phyloP scores from a whole-genome alignment of 495 filamentous ascomycete genomes.

The Penicillium waksmanii region DNA sequence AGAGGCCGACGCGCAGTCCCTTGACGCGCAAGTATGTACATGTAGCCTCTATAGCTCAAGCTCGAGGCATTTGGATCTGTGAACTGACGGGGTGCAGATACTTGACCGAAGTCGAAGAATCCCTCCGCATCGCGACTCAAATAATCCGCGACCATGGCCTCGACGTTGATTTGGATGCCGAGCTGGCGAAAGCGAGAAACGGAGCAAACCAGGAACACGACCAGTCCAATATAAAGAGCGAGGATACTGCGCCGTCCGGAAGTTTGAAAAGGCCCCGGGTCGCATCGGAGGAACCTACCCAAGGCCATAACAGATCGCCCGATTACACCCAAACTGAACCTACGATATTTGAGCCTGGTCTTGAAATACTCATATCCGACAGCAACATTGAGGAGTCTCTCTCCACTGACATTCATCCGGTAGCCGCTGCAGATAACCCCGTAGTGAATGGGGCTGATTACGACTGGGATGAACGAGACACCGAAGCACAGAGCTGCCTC shows the following conservation, averaged over 20 bases:
- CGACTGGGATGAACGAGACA: slow-evolving; percentile 13
- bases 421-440: neutral
- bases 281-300: neutral
- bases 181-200: slow-evolving; percentile 7
- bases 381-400: neutral
- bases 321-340: neutral
- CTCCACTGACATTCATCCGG: slow-evolving; percentile 1
- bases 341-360: slow-evolving; percentile 1
- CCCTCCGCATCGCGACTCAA: slow-evolving; percentile 9
- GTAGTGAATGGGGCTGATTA: slow-evolving; percentile 5
- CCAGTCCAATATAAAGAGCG: neutral
- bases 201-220: neutral
- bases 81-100: neutral
- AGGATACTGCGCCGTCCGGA: neutral
- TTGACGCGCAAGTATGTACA: slow-evolving; percentile 3
- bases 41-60: neutral
- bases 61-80: neutral
- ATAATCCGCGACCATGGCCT: slow-evolving; percentile 13
- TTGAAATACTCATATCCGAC: slow-evolving; percentile 5
- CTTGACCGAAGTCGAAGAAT: slow-evolving; percentile 13
- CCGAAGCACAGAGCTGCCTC: slow-evolving; percentile 11
- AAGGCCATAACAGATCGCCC: neutral
- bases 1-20: slow-evolving; percentile 10
- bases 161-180: slow-evolving; percentile 7
- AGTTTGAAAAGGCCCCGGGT: slow-evolving; percentile 1